These are phyloP conservation scores for Kurtzmaniella quercitrusa DNA, from an alignment of 1,139 yeast species.

Conservation along the genomic window DNA sequence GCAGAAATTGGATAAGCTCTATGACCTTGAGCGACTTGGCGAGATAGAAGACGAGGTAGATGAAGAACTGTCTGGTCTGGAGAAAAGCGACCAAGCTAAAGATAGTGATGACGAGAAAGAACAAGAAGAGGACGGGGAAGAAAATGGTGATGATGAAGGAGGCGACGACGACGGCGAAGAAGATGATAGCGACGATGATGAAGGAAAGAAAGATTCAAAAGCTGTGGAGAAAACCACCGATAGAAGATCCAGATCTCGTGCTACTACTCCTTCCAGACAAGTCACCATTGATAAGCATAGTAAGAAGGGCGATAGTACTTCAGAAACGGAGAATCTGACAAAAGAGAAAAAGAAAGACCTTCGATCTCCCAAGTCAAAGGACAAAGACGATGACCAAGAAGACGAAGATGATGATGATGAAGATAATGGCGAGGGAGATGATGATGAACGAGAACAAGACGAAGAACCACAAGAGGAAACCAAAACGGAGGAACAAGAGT, in stretches of 20 bases:
- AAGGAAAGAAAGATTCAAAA: not conserved
- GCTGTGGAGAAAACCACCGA: constrained; percentile 8
- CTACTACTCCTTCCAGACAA: constrained; percentile 4
- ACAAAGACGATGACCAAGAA: constrained; percentile 11
- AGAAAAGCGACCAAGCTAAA: constrained; percentile 4
- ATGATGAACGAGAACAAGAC: constrained; percentile 11
- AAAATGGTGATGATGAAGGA: constrained; percentile 2
- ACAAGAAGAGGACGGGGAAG: constrained; percentile 1
- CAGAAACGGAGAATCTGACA: constrained; percentile 4
- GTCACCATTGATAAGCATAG: constrained; percentile 3
- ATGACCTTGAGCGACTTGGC: constrained; percentile 55
- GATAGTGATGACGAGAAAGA: constrained; percentile 8
- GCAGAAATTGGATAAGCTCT: constrained; percentile 50
- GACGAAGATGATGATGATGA: constrained; percentile 15
- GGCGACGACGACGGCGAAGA: constrained; percentile 3
- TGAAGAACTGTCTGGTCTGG: constrained; percentile 1
- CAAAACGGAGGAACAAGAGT: constrained; percentile 2
- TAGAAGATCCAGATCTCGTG: not conserved
- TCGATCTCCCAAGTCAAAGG: constrained; percentile 4
- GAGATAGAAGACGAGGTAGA: constrained; percentile 5
- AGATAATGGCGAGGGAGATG: constrained; percentile 11
- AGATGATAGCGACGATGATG: constrained; percentile 6
- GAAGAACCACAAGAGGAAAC: constrained; percentile 17
- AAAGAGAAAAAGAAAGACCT: constrained; percentile 5
- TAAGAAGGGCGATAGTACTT: constrained; percentile 6